Evolutionary conservation across 2,329 filamentous ascomycete genomes (phyloP).

Genomic region (Monosporascus sp.): DNA sequence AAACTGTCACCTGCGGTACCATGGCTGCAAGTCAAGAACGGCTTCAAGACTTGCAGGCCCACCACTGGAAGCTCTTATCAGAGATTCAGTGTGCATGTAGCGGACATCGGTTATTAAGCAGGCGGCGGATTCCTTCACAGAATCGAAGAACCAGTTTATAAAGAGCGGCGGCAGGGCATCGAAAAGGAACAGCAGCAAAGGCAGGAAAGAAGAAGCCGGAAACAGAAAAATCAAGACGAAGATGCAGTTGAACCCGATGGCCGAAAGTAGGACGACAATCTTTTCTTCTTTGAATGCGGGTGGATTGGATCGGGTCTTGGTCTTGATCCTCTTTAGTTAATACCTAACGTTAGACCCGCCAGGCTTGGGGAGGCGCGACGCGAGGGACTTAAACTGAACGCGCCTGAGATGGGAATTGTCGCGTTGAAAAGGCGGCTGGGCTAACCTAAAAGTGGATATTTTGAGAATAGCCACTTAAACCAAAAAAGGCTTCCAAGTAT

Average conservation of each 20-base stretch:
- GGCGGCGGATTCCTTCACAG: too few relatives aligned
- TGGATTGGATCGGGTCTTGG: too few relatives aligned
- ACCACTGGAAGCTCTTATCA: slow-evolving; percentile 15
- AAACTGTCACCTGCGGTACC: slow-evolving; percentile 32
- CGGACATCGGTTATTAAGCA: slow-evolving; percentile 1
- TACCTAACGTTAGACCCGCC: neutral
- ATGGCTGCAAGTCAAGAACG: slow-evolving; percentile 27
- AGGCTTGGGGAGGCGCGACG: neutral
- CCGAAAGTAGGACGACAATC: too few relatives aligned
- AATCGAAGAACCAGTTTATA: neutral
- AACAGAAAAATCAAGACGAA: neutral
- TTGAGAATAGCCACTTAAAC: neutral
- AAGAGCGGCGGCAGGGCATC: neutral
- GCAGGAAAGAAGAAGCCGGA: neutral
- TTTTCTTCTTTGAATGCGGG: too few relatives aligned
- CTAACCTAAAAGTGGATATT: neutral
- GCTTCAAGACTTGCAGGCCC: slow-evolving; percentile 19
- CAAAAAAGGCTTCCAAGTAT: neutral
- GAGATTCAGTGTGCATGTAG: slow-evolving; percentile 15
- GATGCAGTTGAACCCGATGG: neutral
- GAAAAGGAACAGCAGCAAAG: neutral
- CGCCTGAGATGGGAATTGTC: neutral
- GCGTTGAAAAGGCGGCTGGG: neutral
- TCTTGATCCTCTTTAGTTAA: neutral
- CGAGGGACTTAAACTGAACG: neutral